phyloP scores from a whole-genome alignment of 805 yeast genomes.

The Zygosaccharomyces bailii region DNA sequence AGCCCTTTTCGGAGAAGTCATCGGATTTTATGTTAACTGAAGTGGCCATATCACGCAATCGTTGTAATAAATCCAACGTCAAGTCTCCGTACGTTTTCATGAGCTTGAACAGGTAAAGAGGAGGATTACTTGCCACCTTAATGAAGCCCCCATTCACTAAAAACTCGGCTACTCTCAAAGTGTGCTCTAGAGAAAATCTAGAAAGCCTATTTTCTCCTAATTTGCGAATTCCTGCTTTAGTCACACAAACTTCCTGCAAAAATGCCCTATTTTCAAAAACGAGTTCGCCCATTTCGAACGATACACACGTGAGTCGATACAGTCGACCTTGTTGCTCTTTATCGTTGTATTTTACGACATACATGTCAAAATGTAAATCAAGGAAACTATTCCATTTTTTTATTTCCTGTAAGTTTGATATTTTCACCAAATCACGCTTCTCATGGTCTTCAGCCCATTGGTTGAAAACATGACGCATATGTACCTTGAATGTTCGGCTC shows the following conservation, averaged over 20 bases:
- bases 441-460: conserved; percentile 14
- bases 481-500: conserved; percentile 12
- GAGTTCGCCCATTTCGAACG: conserved; percentile 10
- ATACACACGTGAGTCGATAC: conserved; percentile 11
- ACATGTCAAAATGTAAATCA: conserved; percentile 15
- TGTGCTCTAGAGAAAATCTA: conserved; percentile 9
- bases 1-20: conserved; percentile 10
- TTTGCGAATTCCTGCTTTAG: conserved; percentile 12
- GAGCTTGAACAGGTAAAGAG: conserved; percentile 11
- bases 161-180: conserved; percentile 11
- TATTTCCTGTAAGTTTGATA: conserved; percentile 2
- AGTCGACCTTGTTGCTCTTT: conserved; percentile 1
- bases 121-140: conserved; percentile 12
- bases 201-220: conserved; percentile 13
- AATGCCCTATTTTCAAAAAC: conserved; percentile 8
- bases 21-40: conserved; percentile 8
- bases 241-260: conserved; percentile 15
- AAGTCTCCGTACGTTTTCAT: conserved; percentile 14
- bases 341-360: conserved; percentile 3
- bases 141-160: conserved; percentile 12
- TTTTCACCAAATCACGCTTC: conserved; percentile 1
- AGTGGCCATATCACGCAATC: conserved; percentile 10
- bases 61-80: conserved; percentile 13
- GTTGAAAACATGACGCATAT: conserved; percentile 11
- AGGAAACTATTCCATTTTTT: conserved; percentile 10